Evolutionary conservation across 1,139 yeast species (phyloP), one percentile per base, ranked within the genome.

Genomic region (Blastobotrys indianensis): DNA sequence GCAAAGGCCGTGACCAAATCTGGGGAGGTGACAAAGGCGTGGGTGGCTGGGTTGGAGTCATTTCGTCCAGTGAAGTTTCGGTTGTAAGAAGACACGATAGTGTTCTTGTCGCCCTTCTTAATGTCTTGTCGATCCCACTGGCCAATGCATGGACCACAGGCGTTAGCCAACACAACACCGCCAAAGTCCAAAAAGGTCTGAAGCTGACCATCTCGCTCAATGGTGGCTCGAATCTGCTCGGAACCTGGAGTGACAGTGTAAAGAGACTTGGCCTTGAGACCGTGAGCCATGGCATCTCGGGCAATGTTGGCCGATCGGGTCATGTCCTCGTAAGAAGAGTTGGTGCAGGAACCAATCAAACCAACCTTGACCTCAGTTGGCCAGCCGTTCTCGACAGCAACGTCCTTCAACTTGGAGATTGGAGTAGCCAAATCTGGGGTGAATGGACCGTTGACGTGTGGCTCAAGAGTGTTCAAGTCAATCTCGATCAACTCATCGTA

Each of bases 81-180:
- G 92, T 92, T 92, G 85, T 86, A 92, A 58, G 97, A 90, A 34
- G 97, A 85, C 59, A 92, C 95, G 76, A 92, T 92, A 61, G 98
- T 86, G 82, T 90, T 90, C 80, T 86, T 87, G 69, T 87, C 97
- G 74, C 97, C 97, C 82, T 88, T 92, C 78, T 85, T 79, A 69
- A 90, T 80, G 69, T 92, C 97, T 67, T 80, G 88, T 77, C 98
- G 86, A 70, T 92, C 97, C 98, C 98, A 92, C 79, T 92, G 98
- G 70, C 98, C 98, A 67, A 92, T 92, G 80, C 98, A 90, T 71
- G 98, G 98, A 70, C 98, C 98, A 79, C 98, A 90, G 55, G 98
- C 98, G 69, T 92, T 92, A 58, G 98, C 97, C 71, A 92, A 77
- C 53, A 92, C 96, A 54, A 83, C 77, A 74, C 95, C 97, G 64